phyloP scores from a whole-genome alignment of 345 rosid genomes.

The Anastatica hierochuntica region DNA sequence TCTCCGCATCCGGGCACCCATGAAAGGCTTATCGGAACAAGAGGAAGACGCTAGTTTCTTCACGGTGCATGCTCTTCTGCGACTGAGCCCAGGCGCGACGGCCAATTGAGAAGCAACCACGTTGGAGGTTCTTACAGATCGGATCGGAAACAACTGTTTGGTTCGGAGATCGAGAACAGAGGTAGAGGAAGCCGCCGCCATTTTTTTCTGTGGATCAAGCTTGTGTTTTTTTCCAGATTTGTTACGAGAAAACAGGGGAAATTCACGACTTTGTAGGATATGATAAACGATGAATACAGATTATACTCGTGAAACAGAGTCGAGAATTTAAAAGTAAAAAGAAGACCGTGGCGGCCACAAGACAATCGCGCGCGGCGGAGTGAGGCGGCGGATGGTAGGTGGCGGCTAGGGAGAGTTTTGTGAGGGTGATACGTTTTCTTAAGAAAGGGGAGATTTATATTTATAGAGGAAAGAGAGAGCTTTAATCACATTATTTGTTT shows the following conservation, averaged over 20 bases:
- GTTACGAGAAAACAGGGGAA: neutral
- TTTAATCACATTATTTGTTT: too few relatives aligned
- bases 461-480: neutral
- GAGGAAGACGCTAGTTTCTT: conserved; percentile 11
- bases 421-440: neutral
- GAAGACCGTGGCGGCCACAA: neutral
- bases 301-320: neutral
- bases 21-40: conserved; percentile 32
- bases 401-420: neutral
- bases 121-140: conserved; percentile 23
- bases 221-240: neutral
- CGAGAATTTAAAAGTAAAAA: neutral
- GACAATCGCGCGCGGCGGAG: conserved; percentile 21
- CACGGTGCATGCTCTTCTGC: conserved; percentile 13
- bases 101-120: conserved; percentile 30
- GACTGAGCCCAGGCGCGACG: conserved; percentile 20
- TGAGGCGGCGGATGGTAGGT: conserved; percentile 23
- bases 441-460: neutral
- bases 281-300: neutral
- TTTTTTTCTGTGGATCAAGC: conserved; percentile 13
- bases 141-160: conserved; percentile 14
- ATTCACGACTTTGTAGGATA: too few relatives aligned
- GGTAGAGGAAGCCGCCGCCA: conserved; percentile 45
- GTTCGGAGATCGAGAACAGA: conserved; percentile 33
- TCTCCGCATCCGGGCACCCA: conserved; percentile 41